These are phyloP conservation scores for Sphagnum contortum DNA, from an alignment of 225 moss, liverwort and hornwort species.

Conservation along the genomic window DNA sequence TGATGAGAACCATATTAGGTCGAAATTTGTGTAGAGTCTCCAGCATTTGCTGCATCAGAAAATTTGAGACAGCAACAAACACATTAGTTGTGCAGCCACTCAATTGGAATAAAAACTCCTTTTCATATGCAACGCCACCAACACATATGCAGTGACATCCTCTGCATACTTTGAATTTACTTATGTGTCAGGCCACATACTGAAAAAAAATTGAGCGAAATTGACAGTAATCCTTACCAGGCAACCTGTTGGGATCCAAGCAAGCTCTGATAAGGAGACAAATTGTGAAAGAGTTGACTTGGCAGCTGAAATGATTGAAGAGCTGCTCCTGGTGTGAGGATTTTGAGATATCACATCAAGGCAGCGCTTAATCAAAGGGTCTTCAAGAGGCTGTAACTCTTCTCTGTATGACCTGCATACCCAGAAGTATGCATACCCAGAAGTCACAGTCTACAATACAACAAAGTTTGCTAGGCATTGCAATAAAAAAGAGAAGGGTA, in stretches of 20 bases:
- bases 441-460: no score
- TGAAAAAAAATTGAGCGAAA: no score
- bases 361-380: slow-evolving; percentile 66
- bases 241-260: slow-evolving; percentile 91
- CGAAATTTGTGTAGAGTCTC: slow-evolving; percentile 73
- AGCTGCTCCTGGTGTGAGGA: slow-evolving; percentile 19
- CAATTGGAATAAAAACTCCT: no score
- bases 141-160: no score
- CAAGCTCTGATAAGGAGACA: slow-evolving; percentile 59
- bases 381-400: slow-evolving; percentile 50
- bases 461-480: no score
- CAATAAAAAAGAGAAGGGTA: no score
- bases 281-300: slow-evolving; percentile 48
- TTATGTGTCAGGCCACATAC: no score
- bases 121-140: no score
- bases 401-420: slow-evolving; percentile 20
- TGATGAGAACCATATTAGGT: slow-evolving; percentile 83
- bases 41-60: slow-evolving; percentile 58
- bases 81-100: no score
- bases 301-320: slow-evolving; percentile 42
- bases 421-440: no score
- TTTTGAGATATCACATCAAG: slow-evolving; percentile 38
- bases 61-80: no score
- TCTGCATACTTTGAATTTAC: no score
- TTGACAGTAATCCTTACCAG: slow-evolving; percentile 37